Base-by-base conservation (phyloP, 352 stramenopile genomes). In the Nothophytophthora sp. region DNA sequence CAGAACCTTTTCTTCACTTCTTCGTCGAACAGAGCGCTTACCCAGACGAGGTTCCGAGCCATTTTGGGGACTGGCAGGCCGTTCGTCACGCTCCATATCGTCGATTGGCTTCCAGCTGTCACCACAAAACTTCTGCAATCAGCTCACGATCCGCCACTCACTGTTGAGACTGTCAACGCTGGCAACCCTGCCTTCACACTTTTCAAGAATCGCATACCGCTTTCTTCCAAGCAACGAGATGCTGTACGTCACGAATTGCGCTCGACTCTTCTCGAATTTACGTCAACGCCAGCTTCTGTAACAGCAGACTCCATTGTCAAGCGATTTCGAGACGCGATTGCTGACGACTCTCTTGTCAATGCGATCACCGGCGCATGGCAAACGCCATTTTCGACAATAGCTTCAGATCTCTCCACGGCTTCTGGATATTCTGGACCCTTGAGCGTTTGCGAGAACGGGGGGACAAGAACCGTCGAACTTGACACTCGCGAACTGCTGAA, bases 41-140 rank as follows among this genome's bases (percentile, higher is more conserved):
- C 42, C 13, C 7, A 43, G 4, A 27, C 46, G 16, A 60, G 16
- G 28, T 55, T 55, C 18, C 25, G n/a, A 12, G 37, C 36, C 32
- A 18, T 49, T 35, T 24, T 55, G 12, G 52, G 27, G 3, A 32
- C 41, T 19, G 32, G 7, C 10, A 44, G 15, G 8, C 40, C 50
- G 25, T 49, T 44, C 19, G 11, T 7, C 3, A 24, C 15, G 15
- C 28, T 74, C 22, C 32, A 38, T 18, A 29, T 79, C 7, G 5
- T 75, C 4, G 53, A 76, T 29, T 85, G 70, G 70, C 71, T 85
- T 46, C 27, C 64, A 34, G 60, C 20, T 11, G 23, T 85, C 5
- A 61, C 52, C 8, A 30, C 16, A 10, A 51, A 29, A 44, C 5
- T 63, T 9, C n/a, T 63, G 12, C n/a, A 28, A 3, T 7, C 10